These are phyloP conservation scores for Eucalyptus cloeziana DNA, from an alignment of 345 rosid species.

Conservation along the genomic window DNA sequence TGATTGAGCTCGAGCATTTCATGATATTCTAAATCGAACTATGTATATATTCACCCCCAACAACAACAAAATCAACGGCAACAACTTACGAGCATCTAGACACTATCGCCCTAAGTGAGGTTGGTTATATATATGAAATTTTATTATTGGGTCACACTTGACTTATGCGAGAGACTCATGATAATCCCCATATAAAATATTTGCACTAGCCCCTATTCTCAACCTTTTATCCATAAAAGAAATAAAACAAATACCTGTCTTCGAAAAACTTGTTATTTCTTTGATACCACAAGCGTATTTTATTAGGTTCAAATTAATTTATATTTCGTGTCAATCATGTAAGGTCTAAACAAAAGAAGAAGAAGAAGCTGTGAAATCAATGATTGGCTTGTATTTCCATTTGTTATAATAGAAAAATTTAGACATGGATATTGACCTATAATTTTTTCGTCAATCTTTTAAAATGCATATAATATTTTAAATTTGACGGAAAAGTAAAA, in stretches of 20 bases:
- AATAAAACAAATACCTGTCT: neutral
- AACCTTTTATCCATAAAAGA: neutral
- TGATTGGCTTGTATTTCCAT: neutral
- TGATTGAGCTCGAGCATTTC: neutral
- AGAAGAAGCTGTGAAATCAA: neutral
- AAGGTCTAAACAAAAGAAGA: neutral
- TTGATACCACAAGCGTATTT: neutral
- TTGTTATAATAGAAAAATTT: neutral
- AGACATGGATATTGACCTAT: neutral
- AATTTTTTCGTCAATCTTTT: neutral
- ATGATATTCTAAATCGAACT: neutral
- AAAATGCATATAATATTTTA: neutral
- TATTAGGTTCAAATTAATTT: neutral
- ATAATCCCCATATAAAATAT: neutral
- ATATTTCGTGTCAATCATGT: neutral
- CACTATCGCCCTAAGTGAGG: neutral
- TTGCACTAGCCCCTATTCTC: neutral
- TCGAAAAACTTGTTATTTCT: neutral
- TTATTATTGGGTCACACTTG: neutral
- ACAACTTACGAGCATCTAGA: neutral
- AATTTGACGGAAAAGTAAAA: neutral
- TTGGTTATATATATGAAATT: neutral
- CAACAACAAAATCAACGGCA: neutral
- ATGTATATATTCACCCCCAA: neutral
- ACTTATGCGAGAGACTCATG: neutral